phyloP scores from a whole-genome alignment of 73 alveolate genomes.

The Durusdinium trenchii region DNA sequence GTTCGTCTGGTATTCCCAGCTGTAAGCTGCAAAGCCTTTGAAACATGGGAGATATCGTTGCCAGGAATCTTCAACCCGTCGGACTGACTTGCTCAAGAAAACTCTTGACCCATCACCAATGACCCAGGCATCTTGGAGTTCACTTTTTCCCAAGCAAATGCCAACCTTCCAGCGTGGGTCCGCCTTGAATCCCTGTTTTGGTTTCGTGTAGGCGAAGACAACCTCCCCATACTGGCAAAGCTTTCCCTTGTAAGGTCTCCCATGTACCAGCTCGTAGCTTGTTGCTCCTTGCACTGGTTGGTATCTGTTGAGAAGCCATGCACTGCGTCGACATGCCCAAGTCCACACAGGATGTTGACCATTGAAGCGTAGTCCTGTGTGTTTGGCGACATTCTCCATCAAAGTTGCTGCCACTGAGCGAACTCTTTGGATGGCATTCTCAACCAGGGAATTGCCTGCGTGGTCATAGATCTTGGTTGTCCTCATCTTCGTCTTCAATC shows the following conservation, averaged over 20 bases:
- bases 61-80: background rate
- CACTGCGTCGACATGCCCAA: background rate
- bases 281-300: background rate
- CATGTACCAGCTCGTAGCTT: background rate
- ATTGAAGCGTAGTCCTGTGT: background rate
- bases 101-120: background rate
- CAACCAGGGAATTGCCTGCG: background rate
- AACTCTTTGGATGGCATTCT: background rate
- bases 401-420: background rate
- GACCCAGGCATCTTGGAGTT: background rate
- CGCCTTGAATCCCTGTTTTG: background rate
- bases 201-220: background rate
- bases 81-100: no score
- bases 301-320: background rate
- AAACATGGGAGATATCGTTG: background rate
- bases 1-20: background rate
- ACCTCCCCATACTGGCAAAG: background rate
- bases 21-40: background rate
- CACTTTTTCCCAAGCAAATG: background rate
- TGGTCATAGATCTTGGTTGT: background rate
- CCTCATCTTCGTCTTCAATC: background rate
- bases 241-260: background rate
- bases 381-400: background rate
- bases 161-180: background rate
- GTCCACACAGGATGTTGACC: background rate